Evolutionary conservation across 257 asterid species (phyloP).

Genomic region (Solanum arcanum): DNA sequence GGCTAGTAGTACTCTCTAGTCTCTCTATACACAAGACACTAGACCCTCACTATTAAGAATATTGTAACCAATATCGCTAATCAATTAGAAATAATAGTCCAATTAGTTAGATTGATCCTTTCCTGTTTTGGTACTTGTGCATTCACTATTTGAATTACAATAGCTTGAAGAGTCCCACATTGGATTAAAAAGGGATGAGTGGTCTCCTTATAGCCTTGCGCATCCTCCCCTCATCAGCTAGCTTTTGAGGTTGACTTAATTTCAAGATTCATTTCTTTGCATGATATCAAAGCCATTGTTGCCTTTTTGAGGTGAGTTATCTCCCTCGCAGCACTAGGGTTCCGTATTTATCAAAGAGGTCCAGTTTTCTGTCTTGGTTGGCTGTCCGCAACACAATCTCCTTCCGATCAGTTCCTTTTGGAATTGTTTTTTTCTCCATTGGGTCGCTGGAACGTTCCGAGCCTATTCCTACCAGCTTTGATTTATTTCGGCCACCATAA

Average conservation of each 20-base stretch:
- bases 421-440: neutral
- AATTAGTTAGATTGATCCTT: neutral
- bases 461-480: neutral
- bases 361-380: neutral
- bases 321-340: neutral
- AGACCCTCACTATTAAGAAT: neutral
- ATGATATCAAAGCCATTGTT: neutral
- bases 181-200: neutral
- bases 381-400: neutral
- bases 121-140: neutral
- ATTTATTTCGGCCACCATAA: neutral
- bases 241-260: neutral
- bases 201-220: neutral
- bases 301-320: neutral
- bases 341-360: neutral
- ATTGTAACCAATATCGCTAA: neutral
- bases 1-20: neutral
- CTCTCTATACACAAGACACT: neutral
- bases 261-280: neutral
- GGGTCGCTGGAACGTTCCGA: neutral
- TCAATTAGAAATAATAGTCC: neutral
- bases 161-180: neutral
- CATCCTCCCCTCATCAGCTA: neutral
- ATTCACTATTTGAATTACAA: neutral
- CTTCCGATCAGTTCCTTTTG: neutral